Evolutionary conservation across 768 basidiomycete genomes (phyloP), one percentile per base, ranked within the genome.

Genomic region (Amanita polypyramis): DNA sequence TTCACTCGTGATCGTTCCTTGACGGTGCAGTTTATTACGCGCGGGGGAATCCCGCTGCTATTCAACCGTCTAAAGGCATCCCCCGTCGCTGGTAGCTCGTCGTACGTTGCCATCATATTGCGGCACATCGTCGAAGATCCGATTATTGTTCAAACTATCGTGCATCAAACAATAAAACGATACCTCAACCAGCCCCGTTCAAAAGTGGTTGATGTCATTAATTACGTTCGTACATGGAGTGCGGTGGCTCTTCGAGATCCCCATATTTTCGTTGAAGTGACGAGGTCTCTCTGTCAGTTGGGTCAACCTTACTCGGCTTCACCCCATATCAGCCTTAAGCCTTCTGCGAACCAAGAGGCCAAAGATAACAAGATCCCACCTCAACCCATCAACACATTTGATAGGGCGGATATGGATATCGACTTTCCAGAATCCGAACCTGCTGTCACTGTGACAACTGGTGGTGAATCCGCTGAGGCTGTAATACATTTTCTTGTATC

Each of bases 71-170:
- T 93, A 54, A 77, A 77, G 54, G 65, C 70, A 14, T 68, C 79
- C 0, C 73, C 81, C 12, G 77, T 81, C 7, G 62, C 70, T 23
- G 82, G 85, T 15, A 84, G 82, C 53, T 89, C 90, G 39, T 80
- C 86, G 0, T 90, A 92, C 61, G 76, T 92, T 46, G 80, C 82
- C 35, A 86, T 85, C 57, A 85, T 97, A 52, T 70, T 97, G n/a
- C 84, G 96, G 5, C 96, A 99, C 59, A 66, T 90, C 45, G 78
- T 94, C 42, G 96, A 99, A 64, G 89, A 93, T 53, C 57, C 71
- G 2, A 59, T 66, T 2, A 75, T 73, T 6, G 61, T 98, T 36
- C 74, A 78, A 48, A 69, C 68, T 8, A 72, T 89, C 55, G 93
- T 99, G 80, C 77, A 77, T 19, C 81, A 86, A 53, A 85, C 90